Evolutionary conservation across 805 yeast genomes (phyloP).

Genomic region (Kodamaea leandrae): DNA sequence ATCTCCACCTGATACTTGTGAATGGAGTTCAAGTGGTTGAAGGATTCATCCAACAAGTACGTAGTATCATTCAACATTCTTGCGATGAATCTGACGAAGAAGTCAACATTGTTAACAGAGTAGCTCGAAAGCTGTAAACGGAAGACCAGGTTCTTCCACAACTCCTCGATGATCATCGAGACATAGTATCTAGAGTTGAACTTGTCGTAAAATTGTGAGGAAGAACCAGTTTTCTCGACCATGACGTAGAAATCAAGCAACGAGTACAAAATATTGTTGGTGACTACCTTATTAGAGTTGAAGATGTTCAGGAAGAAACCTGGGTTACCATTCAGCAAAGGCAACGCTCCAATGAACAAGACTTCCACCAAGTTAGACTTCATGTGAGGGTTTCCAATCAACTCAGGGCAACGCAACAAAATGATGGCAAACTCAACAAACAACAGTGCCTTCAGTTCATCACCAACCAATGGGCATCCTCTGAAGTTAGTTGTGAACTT

Average conservation of each 20-base stretch:
- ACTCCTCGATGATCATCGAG: conserved; percentile 73
- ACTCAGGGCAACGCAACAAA: conserved; percentile 78
- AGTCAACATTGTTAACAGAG: conserved; percentile 67
- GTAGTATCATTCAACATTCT: conserved; percentile 94
- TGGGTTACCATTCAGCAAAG: conserved; percentile 52
- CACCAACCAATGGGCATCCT: conserved; percentile 55
- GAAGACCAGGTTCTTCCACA: conserved; percentile 76
- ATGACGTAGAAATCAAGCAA: conserved; percentile 87
- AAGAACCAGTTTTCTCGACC: conserved; percentile 94
- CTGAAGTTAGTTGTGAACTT: conserved; percentile 57
- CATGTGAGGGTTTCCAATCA: conserved; percentile 89
- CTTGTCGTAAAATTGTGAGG: conserved; percentile 93
- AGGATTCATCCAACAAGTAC: conserved; percentile 84
- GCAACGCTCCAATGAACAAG: conserved; percentile 69
- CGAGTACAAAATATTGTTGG: conserved; percentile 70
- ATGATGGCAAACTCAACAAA: conserved; percentile 72
- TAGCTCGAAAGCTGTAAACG: conserved; percentile 66
- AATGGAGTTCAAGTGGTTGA: conserved; percentile 73
- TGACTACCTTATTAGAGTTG: conserved; percentile 59
- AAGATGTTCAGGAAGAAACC: conserved; percentile 75
- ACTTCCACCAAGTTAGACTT: conserved; percentile 82
- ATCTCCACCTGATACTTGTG: conserved; percentile 72
- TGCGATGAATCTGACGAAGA: conserved; percentile 90
- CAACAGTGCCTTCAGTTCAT: conserved; percentile 45
- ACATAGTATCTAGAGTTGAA: conserved; percentile 88